Base-by-base conservation (phyloP, 2,329 filamentous ascomycete species). In the Cordyceps sp. region DNA sequence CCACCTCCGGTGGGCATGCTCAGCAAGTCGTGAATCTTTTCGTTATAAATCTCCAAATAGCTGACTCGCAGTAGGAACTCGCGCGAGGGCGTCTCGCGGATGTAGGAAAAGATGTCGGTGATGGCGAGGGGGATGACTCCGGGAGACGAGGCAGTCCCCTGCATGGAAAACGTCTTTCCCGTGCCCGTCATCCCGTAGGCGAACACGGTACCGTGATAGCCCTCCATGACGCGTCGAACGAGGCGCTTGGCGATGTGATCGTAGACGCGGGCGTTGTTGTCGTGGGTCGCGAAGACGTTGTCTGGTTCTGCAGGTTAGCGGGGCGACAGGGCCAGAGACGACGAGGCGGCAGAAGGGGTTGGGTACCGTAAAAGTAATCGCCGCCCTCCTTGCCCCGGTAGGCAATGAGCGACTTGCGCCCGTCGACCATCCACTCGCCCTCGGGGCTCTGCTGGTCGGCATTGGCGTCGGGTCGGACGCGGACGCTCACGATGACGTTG, bases 151-250 rank as follows among this genome's bases (percentile, higher is more conserved):
- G 86, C 85, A 10, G 90, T 98, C 44, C 90, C 90, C 61, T 98
- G 90, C 90, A 98, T 98, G 25, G 88, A 96, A 53, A 96, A 98
- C 1, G 90, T 98, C 61, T 98, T 98, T 43, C 90, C 90, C 1
- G 90, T 96, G 39, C 90, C 90, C 4, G 90, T 98, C 86, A 96
- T 96, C 49, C 90, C 90, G 53, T 98, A 98, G 14, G 88, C 88
- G 52, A 98, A 96, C 17, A 98, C 90, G 1, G 90, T 98, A 36
- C 88, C 90, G 48, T 96, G 88, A 52, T 96, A 98, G 26, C 90
- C 90, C 61, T 98, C 90, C 90, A 98, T 98, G 31, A 98, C 90
- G 46, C 90, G 71, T 43, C 90, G 79, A 29, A 98, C 90, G 32
- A 98, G 65, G 39, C 90, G 79, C 58, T 96, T 96, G 27, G 90